Conservation (phyloP, 176 grass and related monocot species). For the Aegilops tauschii region DNA sequence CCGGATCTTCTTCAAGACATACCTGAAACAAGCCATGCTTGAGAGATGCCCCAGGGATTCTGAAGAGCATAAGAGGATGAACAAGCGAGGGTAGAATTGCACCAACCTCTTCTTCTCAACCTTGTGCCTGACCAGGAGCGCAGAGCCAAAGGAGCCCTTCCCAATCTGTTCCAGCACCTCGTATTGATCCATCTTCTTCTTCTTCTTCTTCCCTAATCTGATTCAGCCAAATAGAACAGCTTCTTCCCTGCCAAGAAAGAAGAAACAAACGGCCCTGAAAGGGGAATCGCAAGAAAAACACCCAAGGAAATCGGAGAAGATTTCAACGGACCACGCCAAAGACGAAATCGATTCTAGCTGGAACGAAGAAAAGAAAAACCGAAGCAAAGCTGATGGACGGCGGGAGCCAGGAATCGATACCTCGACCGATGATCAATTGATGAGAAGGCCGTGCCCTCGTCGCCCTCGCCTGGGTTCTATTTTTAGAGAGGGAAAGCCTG, state of each 20-base stretch:
- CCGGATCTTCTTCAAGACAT: slow-evolving; percentile 95
- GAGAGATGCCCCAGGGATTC: background rate
- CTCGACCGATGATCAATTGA: background rate
- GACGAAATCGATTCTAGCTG: background rate
- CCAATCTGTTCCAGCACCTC: slow-evolving; percentile 98
- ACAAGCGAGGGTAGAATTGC: background rate
- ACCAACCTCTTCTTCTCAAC: slow-evolving; percentile 79
- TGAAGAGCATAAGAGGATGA: background rate
- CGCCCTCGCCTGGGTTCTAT: slow-evolving; percentile 22
- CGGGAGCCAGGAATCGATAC: background rate
- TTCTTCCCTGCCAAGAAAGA: slow-evolving; percentile 29
- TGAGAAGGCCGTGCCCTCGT: background rate
- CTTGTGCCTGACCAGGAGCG: slow-evolving; percentile 83
- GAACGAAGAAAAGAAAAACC: background rate
- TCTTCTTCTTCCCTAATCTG: slow-evolving; percentile 4
- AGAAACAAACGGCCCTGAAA: background rate
- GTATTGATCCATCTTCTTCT: slow-evolving; percentile 74
- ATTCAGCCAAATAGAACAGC: background rate
- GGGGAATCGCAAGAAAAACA: background rate
- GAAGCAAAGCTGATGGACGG: background rate
- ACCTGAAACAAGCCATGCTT: slow-evolving; percentile 41
- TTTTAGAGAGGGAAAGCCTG: slow-evolving; percentile 34
- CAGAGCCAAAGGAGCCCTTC: slow-evolving; percentile 90
- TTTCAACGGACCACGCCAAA: background rate
- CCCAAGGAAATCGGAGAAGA: background rate